phyloP scores from a whole-genome alignment of 2,329 filamentous ascomycete species.

The Neonectria hederae region DNA sequence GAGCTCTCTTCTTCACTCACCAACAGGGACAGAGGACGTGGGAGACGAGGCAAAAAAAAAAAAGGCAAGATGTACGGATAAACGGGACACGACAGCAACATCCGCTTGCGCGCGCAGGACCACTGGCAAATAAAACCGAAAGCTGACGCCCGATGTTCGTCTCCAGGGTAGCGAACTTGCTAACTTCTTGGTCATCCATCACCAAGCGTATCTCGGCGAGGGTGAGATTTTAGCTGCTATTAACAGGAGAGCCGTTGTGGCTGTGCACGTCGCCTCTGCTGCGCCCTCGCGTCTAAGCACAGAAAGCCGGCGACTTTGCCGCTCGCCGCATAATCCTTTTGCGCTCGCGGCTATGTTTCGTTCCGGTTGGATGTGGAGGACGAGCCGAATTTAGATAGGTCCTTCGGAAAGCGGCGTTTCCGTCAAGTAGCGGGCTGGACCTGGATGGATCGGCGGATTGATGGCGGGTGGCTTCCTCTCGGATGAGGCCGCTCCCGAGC shows the following conservation, averaged over 20 bases:
- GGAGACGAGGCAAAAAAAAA: not conserved
- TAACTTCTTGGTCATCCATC: not conserved
- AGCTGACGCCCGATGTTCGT: not conserved
- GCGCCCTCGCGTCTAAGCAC: conserved; percentile 2
- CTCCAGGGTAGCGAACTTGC: conserved; percentile 11
- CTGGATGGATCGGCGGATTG: not conserved
- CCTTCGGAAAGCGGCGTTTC: not conserved
- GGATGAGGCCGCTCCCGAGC: not conserved
- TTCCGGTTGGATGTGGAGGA: not conserved
- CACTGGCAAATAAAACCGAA: conserved; percentile 2
- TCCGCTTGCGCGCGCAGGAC: not conserved
- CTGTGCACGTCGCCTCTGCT: conserved; percentile 3
- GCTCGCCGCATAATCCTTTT: not conserved
- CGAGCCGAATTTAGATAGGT: not conserved
- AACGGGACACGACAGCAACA: not conserved
- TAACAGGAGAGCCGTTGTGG: conserved; percentile 7
- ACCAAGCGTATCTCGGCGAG: not conserved
- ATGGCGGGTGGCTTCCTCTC: not conserved
- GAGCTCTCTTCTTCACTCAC: not conserved
- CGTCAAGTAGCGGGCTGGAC: not conserved
- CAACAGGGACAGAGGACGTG: no score
- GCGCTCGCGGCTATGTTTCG: conserved; percentile 5
- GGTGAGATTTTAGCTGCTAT: conserved; percentile 26
- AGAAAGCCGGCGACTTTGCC: not conserved
- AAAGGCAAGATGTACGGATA: not conserved